These are phyloP conservation scores for Pontederia paniculata DNA, from an alignment of 176 grass and related monocot genomes.

Conservation along the genomic window DNA sequence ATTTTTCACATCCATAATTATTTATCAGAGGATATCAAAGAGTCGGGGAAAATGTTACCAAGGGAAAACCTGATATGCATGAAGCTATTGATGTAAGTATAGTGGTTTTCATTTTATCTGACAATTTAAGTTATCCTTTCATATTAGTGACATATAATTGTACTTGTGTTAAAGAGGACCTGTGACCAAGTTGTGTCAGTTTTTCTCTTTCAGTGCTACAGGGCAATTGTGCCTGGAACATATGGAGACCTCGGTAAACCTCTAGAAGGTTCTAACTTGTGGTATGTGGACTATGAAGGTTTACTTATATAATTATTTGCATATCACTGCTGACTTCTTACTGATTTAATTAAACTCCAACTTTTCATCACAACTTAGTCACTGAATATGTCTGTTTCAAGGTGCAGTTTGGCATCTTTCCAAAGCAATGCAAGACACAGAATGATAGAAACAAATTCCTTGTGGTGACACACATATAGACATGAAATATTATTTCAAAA, in stretches of 20 bases:
- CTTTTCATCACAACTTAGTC: no score
- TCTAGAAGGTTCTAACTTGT: constrained; percentile 75
- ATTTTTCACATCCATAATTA: background rate
- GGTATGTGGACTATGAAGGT: constrained; percentile 35
- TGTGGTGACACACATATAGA: no score
- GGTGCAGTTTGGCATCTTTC: no score
- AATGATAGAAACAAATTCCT: no score
- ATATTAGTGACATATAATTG: background rate
- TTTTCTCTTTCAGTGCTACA: constrained; percentile 43
- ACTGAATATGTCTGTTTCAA: no score
- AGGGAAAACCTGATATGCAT: constrained; percentile 92
- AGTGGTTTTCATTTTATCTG: background rate
- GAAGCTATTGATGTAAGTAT: constrained; percentile 92
- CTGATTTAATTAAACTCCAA: no score
- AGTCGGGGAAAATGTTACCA: constrained; percentile 74
- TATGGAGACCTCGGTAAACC: constrained; percentile 69
- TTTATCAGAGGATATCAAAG: constrained; percentile 65
- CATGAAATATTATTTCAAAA: no score
- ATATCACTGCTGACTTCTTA: background rate
- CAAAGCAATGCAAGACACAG: no score
- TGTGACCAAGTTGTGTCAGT: background rate
- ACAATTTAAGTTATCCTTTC: constrained; percentile 8
- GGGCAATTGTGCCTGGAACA: constrained; percentile 43
- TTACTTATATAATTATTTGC: background rate
- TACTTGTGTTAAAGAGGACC: background rate